Percentiles rank a stretch among this genome's conserved stretches.
Conservation (phyloP, 768 basidiomycete genomes). For the Collybia nuda region DNA sequence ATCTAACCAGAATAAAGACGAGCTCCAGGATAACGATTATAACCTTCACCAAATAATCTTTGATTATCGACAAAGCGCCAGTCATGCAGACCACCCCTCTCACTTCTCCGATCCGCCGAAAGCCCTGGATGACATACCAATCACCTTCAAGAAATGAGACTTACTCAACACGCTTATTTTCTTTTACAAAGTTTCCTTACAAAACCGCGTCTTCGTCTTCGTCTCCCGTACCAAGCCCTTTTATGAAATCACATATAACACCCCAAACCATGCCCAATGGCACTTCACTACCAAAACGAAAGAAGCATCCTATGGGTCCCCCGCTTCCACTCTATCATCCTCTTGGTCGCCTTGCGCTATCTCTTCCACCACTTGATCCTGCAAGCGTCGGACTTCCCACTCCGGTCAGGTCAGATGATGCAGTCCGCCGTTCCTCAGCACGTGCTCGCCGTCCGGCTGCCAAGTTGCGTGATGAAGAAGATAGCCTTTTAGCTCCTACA, state of each 20-base stretch:
- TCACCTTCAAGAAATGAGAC: conserved; percentile 45
- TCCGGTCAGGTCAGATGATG: conserved; percentile 43
- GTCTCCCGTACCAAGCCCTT: conserved; percentile 1
- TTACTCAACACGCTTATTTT: conserved; percentile 9
- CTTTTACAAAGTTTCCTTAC: conserved; percentile 4
- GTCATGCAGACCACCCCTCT: conserved; percentile 9
- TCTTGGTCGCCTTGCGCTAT: conserved; percentile 58
- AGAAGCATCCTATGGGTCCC: conserved; percentile 29
- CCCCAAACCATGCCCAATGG: neutral
- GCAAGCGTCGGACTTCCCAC: conserved; percentile 54
- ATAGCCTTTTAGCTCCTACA: conserved; percentile 24
- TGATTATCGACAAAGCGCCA: neutral
- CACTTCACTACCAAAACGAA: conserved; percentile 7
- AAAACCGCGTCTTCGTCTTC: conserved; percentile 11
- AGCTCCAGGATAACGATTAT: neutral
- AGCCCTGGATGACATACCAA: conserved; percentile 57
- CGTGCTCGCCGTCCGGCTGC: conserved; percentile 47
- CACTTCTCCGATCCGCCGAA: conserved; percentile 42
- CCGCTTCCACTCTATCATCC: conserved; percentile 71
- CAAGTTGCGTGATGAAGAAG: conserved; percentile 50
- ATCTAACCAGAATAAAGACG: no score
- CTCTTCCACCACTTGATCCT: conserved; percentile 65
- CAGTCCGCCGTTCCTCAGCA: conserved; percentile 39
- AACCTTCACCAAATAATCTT: neutral
- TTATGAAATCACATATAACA: neutral